These are phyloP conservation scores for Nicotiana undulata DNA, from an alignment of 257 asterid genomes.

Conservation along the genomic window DNA sequence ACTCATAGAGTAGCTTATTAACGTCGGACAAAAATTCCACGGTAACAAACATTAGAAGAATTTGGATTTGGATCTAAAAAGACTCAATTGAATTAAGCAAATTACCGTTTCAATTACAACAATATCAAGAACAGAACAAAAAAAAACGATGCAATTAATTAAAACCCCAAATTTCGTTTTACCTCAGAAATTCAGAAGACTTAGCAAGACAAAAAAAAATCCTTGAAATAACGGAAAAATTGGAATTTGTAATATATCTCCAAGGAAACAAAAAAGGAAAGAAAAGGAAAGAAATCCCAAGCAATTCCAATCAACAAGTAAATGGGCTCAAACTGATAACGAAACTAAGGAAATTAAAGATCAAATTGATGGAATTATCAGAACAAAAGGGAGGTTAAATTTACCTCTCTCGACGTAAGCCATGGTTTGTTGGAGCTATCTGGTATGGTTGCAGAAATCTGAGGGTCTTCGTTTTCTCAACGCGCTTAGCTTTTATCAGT, in stretches of 20 bases:
- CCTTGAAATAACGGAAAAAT: neutral
- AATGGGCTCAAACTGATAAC: neutral
- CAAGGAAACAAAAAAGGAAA: neutral
- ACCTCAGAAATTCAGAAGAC: neutral
- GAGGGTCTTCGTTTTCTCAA: neutral
- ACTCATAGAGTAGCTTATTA: no score
- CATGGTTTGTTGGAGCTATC: constrained; percentile 25
- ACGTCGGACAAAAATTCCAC: neutral
- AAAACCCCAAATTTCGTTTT: neutral
- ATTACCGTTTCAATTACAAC: neutral
- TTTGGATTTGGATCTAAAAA: neutral
- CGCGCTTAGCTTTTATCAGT: neutral
- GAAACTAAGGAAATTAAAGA: neutral
- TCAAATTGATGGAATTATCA: neutral
- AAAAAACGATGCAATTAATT: neutral
- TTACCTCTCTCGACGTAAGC: constrained; percentile 79
- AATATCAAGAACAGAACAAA: neutral
- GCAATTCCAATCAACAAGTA: neutral
- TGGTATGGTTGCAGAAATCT: neutral
- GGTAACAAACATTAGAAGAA: neutral
- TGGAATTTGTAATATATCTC: neutral
- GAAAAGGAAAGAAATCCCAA: neutral
- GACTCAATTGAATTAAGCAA: neutral
- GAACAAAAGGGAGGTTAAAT: neutral
- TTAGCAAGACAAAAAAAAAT: neutral